Conservation (phyloP, 805 yeast species). For the Saccharomycopsis sp. region DNA sequence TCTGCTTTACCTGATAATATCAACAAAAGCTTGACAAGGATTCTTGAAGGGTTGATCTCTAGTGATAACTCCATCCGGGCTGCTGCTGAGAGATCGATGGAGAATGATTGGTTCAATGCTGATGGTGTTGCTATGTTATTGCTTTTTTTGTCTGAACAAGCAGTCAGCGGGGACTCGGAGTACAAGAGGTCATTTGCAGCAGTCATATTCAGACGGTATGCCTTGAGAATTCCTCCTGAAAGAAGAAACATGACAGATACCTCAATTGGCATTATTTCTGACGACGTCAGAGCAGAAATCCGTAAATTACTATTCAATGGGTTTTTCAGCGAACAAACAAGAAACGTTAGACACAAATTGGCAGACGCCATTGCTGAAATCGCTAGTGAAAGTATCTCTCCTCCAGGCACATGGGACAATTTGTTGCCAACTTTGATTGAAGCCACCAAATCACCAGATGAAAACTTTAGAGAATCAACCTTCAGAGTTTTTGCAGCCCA, state of each 20-base stretch:
- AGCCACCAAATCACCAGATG: constrained; percentile 45
- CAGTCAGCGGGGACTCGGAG: constrained; percentile 53
- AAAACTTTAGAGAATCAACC: constrained; percentile 77
- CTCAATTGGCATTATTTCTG: constrained; percentile 62
- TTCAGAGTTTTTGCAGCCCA: constrained; percentile 81
- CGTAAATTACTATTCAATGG: constrained; percentile 64
- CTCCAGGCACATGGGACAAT: constrained; percentile 63
- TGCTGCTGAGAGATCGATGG: constrained; percentile 66
- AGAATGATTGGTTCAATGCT: constrained; percentile 63
- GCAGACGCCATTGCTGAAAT: constrained; percentile 93
- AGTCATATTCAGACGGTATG: constrained; percentile 80
- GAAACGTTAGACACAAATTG: constrained; percentile 77
- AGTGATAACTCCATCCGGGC: constrained; percentile 69
- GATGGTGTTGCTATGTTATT: constrained; percentile 63
- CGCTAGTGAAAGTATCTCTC: constrained; percentile 54
- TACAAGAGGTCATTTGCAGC: constrained; percentile 67
- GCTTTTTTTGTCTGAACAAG: constrained; percentile 72
- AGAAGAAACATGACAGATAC: constrained; percentile 57
- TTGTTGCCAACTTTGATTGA: constrained; percentile 64
- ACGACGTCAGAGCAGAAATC: constrained; percentile 50
- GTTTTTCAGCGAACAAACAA: constrained; percentile 57
- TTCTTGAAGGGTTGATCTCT: constrained; percentile 64
- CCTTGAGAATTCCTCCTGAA: constrained; percentile 67
- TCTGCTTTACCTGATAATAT: constrained; percentile 55
- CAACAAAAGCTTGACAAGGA: constrained; percentile 41